Evolutionary conservation across 768 basidiomycete species (phyloP), one percentile per base, ranked within the genome.

Genomic region (Naematelia encephala): DNA sequence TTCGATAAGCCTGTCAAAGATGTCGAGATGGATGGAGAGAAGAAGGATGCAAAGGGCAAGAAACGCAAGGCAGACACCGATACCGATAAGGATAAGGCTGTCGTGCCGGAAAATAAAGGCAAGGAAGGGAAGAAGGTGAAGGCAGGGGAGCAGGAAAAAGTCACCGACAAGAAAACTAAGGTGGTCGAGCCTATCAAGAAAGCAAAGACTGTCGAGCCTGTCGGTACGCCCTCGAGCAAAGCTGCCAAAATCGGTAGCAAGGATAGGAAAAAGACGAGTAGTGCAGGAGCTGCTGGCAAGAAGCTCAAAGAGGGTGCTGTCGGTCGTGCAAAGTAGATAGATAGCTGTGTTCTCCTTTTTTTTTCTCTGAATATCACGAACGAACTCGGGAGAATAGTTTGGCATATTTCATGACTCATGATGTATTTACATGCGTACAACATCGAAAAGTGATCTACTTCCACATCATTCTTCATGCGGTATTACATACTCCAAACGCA

Each of bases 271-370:
- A 42, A 48, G 56, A 43, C 52, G 46, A 47, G 46, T 21, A 47
- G 25, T 21, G 46, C 51, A 65, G 76, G 19, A 73, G 55, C 78
- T 61, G 77, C 77, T 10, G 76, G 78, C 26, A 83, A 82, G 74
- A 84, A 82, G 57, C 82, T 81, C 34, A 87, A 87, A 79, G 79
- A 80, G 59, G 76, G 34, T 39, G 34, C 34, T 16, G 34, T 39
- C 61, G 44, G 51, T 73, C 19, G 12, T 62, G 64, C 53, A 12
- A 60, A 58, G 47, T 29, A 60, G 53, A 45, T 49, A n/a, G n/a
- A n/a, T n/a, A n/a, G n/a, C n/a, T n/a, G n/a, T n/a, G n/a, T n/a
- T n/a, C n/a, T n/a, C n/a, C n/a, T n/a, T n/a, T n/a, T n/a, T n/a
- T n/a, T n/a, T n/a, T n/a, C n/a, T n/a, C n/a, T n/a, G n/a, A n/a